Evolutionary conservation across 768 basidiomycete species (phyloP).

Genomic region (Rubroboletus satanas): DNA sequence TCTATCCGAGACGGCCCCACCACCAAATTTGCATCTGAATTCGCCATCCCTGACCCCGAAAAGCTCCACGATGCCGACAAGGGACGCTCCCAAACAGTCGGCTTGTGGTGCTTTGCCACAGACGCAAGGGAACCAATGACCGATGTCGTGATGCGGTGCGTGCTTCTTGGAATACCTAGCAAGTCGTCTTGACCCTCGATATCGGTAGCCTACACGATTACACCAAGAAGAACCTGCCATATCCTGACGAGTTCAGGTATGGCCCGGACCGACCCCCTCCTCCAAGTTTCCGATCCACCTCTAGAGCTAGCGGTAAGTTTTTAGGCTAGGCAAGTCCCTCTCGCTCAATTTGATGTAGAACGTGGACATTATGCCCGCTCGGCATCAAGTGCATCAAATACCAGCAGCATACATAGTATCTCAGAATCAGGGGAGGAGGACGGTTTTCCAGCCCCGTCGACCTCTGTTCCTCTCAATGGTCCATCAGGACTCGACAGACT

Average conservation of each 20-base stretch:
- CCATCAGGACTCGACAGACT: conserved; percentile 43
- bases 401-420: conserved; percentile 34
- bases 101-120: conserved; percentile 72
- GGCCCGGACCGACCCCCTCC: conserved; percentile 65
- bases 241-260: conserved; percentile 70
- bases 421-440: conserved; percentile 31
- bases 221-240: conserved; percentile 60
- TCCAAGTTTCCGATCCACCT: conserved; percentile 41
- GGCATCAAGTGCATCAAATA: conserved; percentile 32
- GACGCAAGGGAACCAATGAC: conserved; percentile 69
- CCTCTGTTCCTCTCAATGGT: conserved; percentile 12
- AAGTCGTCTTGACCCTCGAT: neutral
- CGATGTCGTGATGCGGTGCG: conserved; percentile 66
- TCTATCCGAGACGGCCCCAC: conserved; percentile 29
- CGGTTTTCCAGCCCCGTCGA: conserved; percentile 9
- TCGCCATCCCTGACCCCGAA: conserved; percentile 42
- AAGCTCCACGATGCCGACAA: conserved; percentile 46
- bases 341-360: conserved; percentile 19
- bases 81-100: conserved; percentile 55
- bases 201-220: conserved; percentile 55
- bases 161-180: neutral
- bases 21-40: conserved; percentile 50
- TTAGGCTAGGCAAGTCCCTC: neutral
- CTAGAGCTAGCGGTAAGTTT: conserved; percentile 28
- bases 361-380: conserved; percentile 27